These are phyloP conservation scores for Chalara sp. DNA, from an alignment of 2,329 filamentous ascomycete species.

Conservation along the genomic window DNA sequence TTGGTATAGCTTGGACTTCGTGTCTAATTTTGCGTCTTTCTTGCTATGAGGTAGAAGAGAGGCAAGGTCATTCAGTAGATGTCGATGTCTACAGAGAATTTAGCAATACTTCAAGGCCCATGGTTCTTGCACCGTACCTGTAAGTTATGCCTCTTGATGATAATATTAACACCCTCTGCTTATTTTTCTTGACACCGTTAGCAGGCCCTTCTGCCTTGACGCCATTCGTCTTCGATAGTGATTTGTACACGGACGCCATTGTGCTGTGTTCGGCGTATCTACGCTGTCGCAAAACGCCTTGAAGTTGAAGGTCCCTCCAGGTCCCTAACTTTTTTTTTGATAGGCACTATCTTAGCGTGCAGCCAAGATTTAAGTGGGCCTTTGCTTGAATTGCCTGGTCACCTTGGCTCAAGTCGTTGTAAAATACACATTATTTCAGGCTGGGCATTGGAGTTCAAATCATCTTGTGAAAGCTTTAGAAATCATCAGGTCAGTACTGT, in stretches of 20 bases:
- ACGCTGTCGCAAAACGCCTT: constrained; percentile 17
- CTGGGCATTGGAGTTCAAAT: no score
- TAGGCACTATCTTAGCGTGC: no score
- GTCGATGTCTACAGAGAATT: constrained; percentile 63
- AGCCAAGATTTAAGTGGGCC: no score
- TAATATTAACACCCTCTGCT: constrained; percentile 78
- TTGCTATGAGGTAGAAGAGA: constrained; percentile 84
- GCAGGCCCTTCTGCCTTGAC: constrained; percentile 40
- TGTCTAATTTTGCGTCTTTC: constrained; percentile 95
- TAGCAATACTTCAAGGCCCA: constrained; percentile 4
- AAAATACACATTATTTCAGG: no score
- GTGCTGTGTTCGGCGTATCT: constrained; percentile 19
- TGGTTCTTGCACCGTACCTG: constrained; percentile 43
- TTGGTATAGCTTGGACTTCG: constrained; percentile 79
- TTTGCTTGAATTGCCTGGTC: no score
- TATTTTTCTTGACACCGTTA: constrained; percentile 53
- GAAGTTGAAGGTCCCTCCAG: neutral
- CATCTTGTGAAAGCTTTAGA: no score
- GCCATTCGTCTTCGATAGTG: constrained; percentile 53
- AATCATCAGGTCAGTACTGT: no score
- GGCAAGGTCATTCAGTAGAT: constrained; percentile 84
- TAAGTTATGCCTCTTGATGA: constrained; percentile 90
- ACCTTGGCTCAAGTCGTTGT: no score
- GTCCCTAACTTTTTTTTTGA: no score
- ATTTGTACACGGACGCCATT: constrained; percentile 73